A percentile compares a stretch with the other conserved stretches of the same genome.
Evolutionary conservation across 2,329 filamentous ascomycete species (phyloP).

Genomic region (Fusarium pseudonygamai): DNA sequence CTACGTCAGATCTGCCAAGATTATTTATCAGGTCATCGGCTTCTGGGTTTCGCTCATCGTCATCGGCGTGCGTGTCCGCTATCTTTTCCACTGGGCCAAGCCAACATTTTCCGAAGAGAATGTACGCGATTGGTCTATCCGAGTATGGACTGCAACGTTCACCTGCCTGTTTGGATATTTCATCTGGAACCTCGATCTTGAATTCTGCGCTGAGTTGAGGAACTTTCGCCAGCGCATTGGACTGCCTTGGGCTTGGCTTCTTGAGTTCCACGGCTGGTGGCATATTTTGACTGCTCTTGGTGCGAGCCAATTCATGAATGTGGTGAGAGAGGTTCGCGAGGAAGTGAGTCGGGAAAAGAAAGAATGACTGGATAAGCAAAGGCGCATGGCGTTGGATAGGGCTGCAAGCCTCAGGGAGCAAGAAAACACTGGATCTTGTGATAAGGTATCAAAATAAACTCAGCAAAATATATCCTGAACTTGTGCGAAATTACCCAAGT

Average conservation of each 20-base stretch:
- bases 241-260: conserved; percentile 62
- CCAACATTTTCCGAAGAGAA: conserved; percentile 44
- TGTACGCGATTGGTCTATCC: conserved; percentile 39
- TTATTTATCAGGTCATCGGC: conserved; percentile 54
- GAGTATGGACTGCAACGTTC: conserved; percentile 44
- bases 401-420: background rate
- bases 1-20: conserved; percentile 54
- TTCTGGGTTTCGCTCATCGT: conserved; percentile 49
- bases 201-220: conserved; percentile 60
- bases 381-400: background rate
- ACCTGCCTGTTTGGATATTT: conserved; percentile 57
- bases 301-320: conserved; percentile 54
- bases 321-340: conserved; percentile 42
- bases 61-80: conserved; percentile 47
- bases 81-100: conserved; percentile 47
- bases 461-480: background rate
- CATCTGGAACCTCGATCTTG: conserved; percentile 67
- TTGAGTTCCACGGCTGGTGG: conserved; percentile 73
- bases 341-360: conserved; percentile 34
- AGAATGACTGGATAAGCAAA: conserved; percentile 4
- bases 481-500: background rate
- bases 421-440: background rate
- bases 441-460: background rate
- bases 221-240: conserved; percentile 56
- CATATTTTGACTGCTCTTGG: conserved; percentile 67